phyloP scores from a whole-genome alignment of 2,329 filamentous ascomycete species.

The Penicillium sp. region DNA sequence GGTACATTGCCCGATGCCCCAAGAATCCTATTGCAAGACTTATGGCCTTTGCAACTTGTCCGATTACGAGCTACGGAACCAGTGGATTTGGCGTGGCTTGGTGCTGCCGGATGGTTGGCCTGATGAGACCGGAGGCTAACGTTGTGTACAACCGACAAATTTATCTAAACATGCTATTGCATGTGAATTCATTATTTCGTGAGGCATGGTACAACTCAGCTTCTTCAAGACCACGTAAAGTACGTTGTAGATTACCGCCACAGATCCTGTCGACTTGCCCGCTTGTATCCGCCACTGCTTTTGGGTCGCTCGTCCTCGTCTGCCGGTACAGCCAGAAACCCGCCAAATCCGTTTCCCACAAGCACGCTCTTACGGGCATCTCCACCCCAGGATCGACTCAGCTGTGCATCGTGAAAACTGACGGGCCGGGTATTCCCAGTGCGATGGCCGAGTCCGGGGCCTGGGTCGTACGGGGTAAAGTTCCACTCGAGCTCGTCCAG shows the following conservation, averaged over 20 bases:
- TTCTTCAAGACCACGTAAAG: neutral
- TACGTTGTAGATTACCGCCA: slow-evolving; percentile 32
- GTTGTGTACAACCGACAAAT: neutral
- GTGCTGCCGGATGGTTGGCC: slow-evolving; percentile 21
- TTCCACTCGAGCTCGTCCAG: slow-evolving; percentile 67
- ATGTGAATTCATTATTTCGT: slow-evolving; percentile 8
- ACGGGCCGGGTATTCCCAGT: slow-evolving; percentile 46
- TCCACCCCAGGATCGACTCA: slow-evolving; percentile 58
- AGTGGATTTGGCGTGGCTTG: slow-evolving; percentile 24
- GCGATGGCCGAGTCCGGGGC: slow-evolving; percentile 34
- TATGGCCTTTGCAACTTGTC: slow-evolving; percentile 27
- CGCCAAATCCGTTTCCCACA: slow-evolving; percentile 67
- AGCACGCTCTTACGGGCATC: slow-evolving; percentile 60
- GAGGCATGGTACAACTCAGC: too few relatives aligned
- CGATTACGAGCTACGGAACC: slow-evolving; percentile 15
- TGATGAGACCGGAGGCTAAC: neutral
- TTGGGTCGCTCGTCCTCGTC: slow-evolving; percentile 43
- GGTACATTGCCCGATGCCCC: slow-evolving; percentile 15
- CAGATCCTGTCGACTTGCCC: slow-evolving; percentile 38
- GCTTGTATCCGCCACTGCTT: slow-evolving; percentile 34
- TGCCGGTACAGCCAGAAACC: slow-evolving; percentile 62
- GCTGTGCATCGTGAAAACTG: slow-evolving; percentile 45
- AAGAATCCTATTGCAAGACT: slow-evolving; percentile 23
- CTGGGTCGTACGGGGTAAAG: slow-evolving; percentile 60
- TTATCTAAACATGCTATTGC: neutral